Evolutionary conservation across 208 protist species (phyloP).

Genomic region (Zelonia costaricensis): DNA sequence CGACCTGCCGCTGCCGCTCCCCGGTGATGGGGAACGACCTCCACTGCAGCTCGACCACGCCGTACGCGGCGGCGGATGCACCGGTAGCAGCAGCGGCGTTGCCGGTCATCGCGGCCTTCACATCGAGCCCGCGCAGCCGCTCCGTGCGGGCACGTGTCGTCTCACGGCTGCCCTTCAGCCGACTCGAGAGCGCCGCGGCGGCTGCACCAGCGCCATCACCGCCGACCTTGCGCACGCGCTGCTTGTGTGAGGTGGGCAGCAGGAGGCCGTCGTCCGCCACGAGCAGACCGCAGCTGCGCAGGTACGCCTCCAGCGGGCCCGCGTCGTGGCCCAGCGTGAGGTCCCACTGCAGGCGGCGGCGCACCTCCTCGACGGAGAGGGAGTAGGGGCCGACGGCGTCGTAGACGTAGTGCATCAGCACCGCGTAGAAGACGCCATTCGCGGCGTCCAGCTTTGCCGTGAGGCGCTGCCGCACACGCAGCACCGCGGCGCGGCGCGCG

Average conservation of each 20-base stretch:
- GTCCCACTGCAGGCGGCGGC: conserved; percentile 62
- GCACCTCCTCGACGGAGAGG: conserved; percentile 59
- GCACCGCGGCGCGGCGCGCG: conserved; percentile 41
- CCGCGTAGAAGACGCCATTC: conserved; percentile 50
- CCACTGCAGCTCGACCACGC: conserved; percentile 50
- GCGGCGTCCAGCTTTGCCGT: conserved; percentile 42
- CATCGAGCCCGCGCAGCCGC: conserved; percentile 43
- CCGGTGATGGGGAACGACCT: conserved; percentile 53
- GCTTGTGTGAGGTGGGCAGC: conserved; percentile 20
- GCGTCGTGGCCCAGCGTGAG: conserved; percentile 61
- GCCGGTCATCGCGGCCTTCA: conserved; percentile 31
- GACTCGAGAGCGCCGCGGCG: conserved; percentile 27
- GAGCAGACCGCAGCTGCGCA: conserved; percentile 64
- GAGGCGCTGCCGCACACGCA: conserved; percentile 66
- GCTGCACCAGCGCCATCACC: neutral
- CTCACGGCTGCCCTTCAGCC: conserved; percentile 18
- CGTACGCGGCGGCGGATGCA: neutral
- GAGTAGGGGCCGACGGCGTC: conserved; percentile 78
- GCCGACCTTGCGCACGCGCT: conserved; percentile 7
- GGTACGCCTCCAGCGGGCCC: conserved; percentile 52
- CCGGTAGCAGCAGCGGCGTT: neutral
- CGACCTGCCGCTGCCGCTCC: conserved; percentile 42
- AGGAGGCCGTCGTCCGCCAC: conserved; percentile 22
- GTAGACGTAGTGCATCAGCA: conserved; percentile 80
- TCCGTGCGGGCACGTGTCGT: conserved; percentile 19